Base-by-base conservation (phyloP, 768 basidiomycete species). In the Lactifluus rugatus region DNA sequence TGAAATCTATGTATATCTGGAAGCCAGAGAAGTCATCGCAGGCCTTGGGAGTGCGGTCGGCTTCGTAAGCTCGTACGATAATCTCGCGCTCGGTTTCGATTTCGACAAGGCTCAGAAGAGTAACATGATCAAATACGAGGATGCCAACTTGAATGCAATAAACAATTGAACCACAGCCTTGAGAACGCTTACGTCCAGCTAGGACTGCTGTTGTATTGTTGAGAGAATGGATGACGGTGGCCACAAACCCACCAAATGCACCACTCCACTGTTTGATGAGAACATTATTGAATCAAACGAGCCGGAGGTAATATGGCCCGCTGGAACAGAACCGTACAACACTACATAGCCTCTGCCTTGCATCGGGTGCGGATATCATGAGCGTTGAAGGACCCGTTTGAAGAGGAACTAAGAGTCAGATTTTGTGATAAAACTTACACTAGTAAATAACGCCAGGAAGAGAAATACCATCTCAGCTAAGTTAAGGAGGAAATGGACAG, bases 71-170 rank as follows among this genome's bases (percentile, higher is more conserved):
- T 17, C 6, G 19, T 17, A 58, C 10, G 32, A 52, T 53, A 9
- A 63, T 49, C 11, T 31, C 64, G 23, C 62, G 63, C 52, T 69
- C 69, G 36, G 67, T 64, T 13, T 60, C 62, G 6, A n/a, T n/a
- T n/a, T n/a, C n/a, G n/a, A n/a, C n/a, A n/a, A n/a, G n/a, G n/a
- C n/a, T n/a, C n/a, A n/a, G n/a, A n/a, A n/a, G n/a, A n/a, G n/a
- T n/a, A n/a, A 56, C 63, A 46, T 61, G 58, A 44, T 59, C 7
- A 61, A 46, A 19, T 19, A 32, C 31, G 7, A 52, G 32, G 6
- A 48, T n/a, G 26, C 42, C 54, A 19, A 45, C 31, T n/a, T n/a
- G n/a, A n/a, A n/a, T 5, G 17, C 17, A 39, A 0, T 16, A n/a
- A 39, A 3, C 37, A 39, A 7, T 39, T 16, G 17, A n/a, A 39